Percentiles rank a stretch among this genome's conserved stretches.
Conservation (phyloP, 306 rosid species). For the Vigna trinervia region DNA sequence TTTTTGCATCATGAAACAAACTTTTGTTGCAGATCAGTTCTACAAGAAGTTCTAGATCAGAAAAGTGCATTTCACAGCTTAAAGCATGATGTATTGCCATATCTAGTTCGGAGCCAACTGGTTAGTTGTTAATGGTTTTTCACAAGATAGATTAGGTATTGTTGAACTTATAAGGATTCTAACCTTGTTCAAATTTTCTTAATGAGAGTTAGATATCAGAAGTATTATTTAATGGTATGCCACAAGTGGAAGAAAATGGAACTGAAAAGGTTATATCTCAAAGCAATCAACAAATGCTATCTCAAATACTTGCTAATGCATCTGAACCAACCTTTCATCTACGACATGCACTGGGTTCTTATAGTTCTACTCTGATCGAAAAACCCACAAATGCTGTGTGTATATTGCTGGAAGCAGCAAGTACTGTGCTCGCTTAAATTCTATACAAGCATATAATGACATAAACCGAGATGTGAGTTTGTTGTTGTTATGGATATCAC, state of each 20-base stretch:
- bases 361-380: constrained; percentile 57
- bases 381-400: constrained; percentile 93
- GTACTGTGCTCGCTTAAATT: constrained; percentile 86
- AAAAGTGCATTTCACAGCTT: constrained; percentile 77
- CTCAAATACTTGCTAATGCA: constrained; percentile 81
- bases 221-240: constrained; percentile 62
- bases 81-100: constrained; percentile 89
- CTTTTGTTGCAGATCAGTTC: constrained; percentile 70
- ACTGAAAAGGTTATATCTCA: constrained; percentile 65
- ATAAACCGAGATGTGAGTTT: constrained; percentile 92
- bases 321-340: constrained; percentile 78
- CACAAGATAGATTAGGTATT: constrained; percentile 37
- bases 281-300: constrained; percentile 65
- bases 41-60: constrained; percentile 81
- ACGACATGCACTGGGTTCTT: constrained; percentile 54
- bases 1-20: constrained; percentile 38
- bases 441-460: constrained; percentile 89
- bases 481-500: constrained; percentile 16
- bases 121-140: constrained; percentile 64
- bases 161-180: constrained; percentile 39
- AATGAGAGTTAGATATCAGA: constrained; percentile 74
- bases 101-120: constrained; percentile 95
- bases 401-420: constrained; percentile 80
- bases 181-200: constrained; percentile 51
- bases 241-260: constrained; percentile 83